Base-by-base conservation (phyloP, 148 eudicot species). In the Dianthus caryophyllus region DNA sequence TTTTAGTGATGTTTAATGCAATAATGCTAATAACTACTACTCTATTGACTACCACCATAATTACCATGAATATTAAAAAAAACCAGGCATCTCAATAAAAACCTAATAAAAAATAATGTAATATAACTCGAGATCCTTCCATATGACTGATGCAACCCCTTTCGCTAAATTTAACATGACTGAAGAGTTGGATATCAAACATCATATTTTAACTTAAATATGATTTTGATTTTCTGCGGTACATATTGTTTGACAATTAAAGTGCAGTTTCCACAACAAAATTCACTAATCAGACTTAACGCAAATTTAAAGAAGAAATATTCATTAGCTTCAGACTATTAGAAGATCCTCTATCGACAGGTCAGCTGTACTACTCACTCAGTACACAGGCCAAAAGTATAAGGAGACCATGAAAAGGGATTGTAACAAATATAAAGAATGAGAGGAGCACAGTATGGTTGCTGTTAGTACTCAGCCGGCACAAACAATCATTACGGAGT, bases 71-170 rank as follows among this genome's bases (percentile, higher is more conserved):
- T 22, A 22, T 21, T 61, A 46, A 36, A 24, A 24, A 4, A 38
- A 61, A 61, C n/a, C 21, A 14, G 27, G 62, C 62, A 58, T 29
- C 41, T 59, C 44, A 33, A 61, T 20, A 36, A 9, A 39, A 49
- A 24, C 36, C 44, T 6, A 29, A 24, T 33, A 25, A 41, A 13
- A 22, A 62, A 13, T 1, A 14, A 44, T 41, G 20, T 6, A 1
- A 7, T 15, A 31, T 48, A n/a, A n/a, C 31, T 44, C 29, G 18
- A 22, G n/a, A 41, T 44, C 50, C 25, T 44, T 51, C 50, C 31
- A 18, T 9, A 26, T 22, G 20, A 18, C 38, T 10, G 26, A 60
- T 36, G 64, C 27, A 60, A 13, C 2, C n/a, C n/a, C n/a, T n/a
- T n/a, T n/a, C n/a, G n/a, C n/a, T n/a, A n/a, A n/a, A n/a, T n/a